Percentiles rank a stretch among this genome's conserved stretches.
Conservation (phyloP, 331 rosid genomes). For the Quercus tomentella region DNA sequence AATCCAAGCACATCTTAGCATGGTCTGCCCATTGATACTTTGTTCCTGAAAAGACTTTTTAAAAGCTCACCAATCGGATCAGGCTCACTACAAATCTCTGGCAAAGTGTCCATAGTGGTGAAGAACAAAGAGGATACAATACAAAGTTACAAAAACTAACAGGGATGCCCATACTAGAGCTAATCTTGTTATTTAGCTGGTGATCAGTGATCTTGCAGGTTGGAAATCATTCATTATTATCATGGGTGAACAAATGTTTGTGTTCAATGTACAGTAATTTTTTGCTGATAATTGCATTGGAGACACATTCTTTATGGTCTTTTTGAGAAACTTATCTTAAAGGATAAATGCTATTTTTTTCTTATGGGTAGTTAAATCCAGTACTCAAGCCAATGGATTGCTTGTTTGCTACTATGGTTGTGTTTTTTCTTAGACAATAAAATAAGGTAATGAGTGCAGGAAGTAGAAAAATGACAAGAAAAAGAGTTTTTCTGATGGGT, state of each 20-base stretch:
- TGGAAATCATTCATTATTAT: background rate
- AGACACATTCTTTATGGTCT: background rate
- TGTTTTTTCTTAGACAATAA: background rate
- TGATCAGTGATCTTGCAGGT: background rate
- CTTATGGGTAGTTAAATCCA: no score
- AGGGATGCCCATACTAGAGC: background rate
- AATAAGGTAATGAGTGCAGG: background rate
- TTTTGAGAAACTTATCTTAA: background rate
- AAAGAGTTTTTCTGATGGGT: no score
- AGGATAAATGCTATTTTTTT: background rate
- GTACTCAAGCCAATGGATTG: no score
- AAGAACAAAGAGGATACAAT: background rate
- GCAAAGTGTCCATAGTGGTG: background rate
- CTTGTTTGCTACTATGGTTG: no score
- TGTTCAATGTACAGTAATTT: background rate
- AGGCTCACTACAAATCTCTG: background rate
- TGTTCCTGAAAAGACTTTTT: background rate
- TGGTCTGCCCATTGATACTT: background rate
- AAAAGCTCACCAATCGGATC: background rate
- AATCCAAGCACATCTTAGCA: conserved; percentile 20
- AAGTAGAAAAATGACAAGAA: no score
- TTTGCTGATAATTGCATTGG: background rate
- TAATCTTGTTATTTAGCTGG: background rate
- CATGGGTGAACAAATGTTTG: background rate
- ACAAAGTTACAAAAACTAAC: background rate